These are phyloP conservation scores for Phytophthora fragariae DNA, from an alignment of 352 stramenopile genomes.

Conservation along the genomic window DNA sequence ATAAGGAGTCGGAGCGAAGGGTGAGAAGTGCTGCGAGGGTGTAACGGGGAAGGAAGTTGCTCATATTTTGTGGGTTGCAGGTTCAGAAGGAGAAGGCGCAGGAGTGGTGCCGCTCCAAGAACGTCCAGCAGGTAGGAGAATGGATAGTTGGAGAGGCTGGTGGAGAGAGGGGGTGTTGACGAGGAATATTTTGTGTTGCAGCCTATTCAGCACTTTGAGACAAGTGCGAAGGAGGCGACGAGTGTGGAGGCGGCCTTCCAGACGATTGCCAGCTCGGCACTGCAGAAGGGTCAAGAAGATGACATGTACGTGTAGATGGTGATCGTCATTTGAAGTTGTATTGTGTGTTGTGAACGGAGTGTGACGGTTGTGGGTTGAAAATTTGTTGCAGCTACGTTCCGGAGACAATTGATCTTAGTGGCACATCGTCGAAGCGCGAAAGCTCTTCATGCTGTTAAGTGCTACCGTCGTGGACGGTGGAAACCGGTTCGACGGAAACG, in stretches of 20 bases:
- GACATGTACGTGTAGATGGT: conserved; percentile 68
- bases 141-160: neutral
- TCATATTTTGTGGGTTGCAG: conserved; percentile 18
- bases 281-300: conserved; percentile 89
- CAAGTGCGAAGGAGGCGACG: conserved; percentile 96
- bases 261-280: conserved; percentile 90
- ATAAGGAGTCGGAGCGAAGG: conserved; percentile 92
- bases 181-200: conserved; percentile 27
- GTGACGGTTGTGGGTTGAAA: conserved; percentile 7
- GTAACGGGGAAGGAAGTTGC: neutral
- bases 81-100: conserved; percentile 91
- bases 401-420: conserved; percentile 87
- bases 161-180: neutral
- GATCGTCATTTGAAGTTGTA: neutral
- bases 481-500: neutral
- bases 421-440: conserved; percentile 71
- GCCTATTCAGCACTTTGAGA: conserved; percentile 97
- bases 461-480: conserved; percentile 13
- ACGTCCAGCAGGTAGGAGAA: conserved; percentile 61
- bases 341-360: neutral
- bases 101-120: conserved; percentile 94
- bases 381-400: conserved; percentile 68
- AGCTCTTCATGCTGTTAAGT: conserved; percentile 79
- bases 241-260: conserved; percentile 98
- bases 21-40: conserved; percentile 28